Conservation (phyloP, 345 rosid species). For the Eucalyptus sp. region DNA sequence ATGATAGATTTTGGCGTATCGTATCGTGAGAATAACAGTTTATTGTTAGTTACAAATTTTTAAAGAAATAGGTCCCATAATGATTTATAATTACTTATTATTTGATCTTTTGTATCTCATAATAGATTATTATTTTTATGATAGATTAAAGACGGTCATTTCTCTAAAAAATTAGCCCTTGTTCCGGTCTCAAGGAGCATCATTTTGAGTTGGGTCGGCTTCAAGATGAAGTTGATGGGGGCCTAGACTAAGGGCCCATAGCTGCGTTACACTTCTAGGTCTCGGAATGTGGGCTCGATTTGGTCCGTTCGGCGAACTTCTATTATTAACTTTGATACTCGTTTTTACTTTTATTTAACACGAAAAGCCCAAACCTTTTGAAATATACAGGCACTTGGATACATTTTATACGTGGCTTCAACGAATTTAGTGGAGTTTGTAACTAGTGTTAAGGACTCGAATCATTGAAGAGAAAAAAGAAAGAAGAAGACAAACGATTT, state of each 20-base stretch:
- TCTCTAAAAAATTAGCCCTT: background rate
- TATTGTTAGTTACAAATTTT: accelerated
- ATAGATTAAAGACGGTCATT: too few relatives aligned
- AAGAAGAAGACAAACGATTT: too few relatives aligned
- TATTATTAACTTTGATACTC: background rate
- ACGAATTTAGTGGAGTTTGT: background rate
- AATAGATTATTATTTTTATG: accelerated
- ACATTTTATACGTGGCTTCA: background rate
- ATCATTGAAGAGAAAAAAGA: too few relatives aligned
- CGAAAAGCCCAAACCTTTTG: background rate
- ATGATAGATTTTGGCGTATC: too few relatives aligned
- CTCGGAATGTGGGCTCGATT: background rate
- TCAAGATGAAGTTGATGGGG: background rate
- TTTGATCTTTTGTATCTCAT: too few relatives aligned
- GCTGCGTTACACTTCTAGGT: background rate
- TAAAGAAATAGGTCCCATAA: accelerated
- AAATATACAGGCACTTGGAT: background rate
- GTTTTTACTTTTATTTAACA: background rate
- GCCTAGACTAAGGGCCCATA: background rate
- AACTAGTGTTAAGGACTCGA: background rate
- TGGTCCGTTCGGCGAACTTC: background rate
- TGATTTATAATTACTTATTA: too few relatives aligned
- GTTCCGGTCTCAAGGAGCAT: background rate
- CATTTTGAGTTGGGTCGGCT: background rate
- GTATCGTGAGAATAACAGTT: accelerated